Evolutionary conservation across 2,329 filamentous ascomycete genomes (phyloP), one percentile per base, ranked within the genome.

Genomic region (Cladosporium austrohemisphaericum): DNA sequence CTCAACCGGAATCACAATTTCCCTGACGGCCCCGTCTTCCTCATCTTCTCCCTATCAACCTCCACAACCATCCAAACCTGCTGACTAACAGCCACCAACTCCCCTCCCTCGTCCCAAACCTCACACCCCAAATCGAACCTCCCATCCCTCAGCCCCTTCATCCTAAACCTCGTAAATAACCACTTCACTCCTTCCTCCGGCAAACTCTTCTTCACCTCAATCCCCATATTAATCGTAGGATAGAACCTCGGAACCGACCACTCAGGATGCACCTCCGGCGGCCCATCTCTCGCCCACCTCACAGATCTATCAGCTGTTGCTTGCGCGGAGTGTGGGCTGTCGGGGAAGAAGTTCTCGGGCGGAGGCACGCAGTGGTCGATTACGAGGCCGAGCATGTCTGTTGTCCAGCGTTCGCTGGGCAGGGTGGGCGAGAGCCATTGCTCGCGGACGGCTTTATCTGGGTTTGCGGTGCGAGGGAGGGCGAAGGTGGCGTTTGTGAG

Each of bases 151-250:
- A 54, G 28, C 25, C 50, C 54, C 44, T 54, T 57, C 37, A 53
- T 55, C n/a, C 48, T 37, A 49, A 49, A 48, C 18, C 54, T 41
- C 35, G 54, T 26, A 11, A 44, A 50, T 31, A 59, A 16, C 57
- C 57, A 59, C 40, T 58, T 55, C 14, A 44, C 53, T 2, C 57
- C 57, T 26, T 55, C 52, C 35, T 11, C 16, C 1, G 57, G 56
- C 26, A 59, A 25, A 18, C 43, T 48, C 26, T 50, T 40, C 36
- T 57, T 57, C 16, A 58, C 48, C 25, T 58, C 54, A 25, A 58
- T 50, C 14, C 35, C 55, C 51, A 59, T 53, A 14, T 41, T 50
- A 11, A 54, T 45, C 11, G 53, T 57, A n/a, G 54, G 52, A 36
- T 56, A 57, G 18, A 49, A 53, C 19, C 52, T 23, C 36, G 50